These are phyloP conservation scores for Cladosporium sp. DNA, from an alignment of 2,329 filamentous ascomycete genomes.

Conservation along the genomic window DNA sequence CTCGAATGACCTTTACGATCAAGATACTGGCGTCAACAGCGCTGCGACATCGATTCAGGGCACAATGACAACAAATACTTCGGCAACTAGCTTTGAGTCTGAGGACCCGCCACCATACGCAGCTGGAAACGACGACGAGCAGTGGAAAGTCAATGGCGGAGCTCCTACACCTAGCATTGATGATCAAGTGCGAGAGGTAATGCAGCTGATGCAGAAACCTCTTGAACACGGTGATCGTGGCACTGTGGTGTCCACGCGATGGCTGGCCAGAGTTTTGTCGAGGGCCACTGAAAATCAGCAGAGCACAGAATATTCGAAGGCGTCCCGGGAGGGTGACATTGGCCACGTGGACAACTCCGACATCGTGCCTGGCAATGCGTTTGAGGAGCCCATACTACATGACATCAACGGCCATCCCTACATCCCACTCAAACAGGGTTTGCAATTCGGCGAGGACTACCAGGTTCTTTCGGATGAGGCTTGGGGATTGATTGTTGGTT, in stretches of 20 bases:
- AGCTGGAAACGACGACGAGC: slow-evolving; percentile 17
- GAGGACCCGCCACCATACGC: slow-evolving; percentile 18
- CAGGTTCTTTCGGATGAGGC: slow-evolving; percentile 73
- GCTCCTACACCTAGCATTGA: slow-evolving; percentile 36
- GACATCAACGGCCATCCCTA: slow-evolving; percentile 43
- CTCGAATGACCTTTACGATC: slow-evolving; percentile 9
- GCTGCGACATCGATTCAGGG: slow-evolving; percentile 8
- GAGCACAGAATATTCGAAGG: slow-evolving; percentile 54
- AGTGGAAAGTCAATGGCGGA: not conserved
- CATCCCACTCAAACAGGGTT: slow-evolving; percentile 67
- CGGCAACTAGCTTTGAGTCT: slow-evolving; percentile 20
- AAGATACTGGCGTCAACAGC: slow-evolving; percentile 12
- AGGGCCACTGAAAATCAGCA: slow-evolving; percentile 57
- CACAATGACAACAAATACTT: slow-evolving; percentile 17
- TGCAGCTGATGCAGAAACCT: slow-evolving; percentile 53
- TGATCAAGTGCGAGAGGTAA: slow-evolving; percentile 71
- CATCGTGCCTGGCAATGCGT: slow-evolving; percentile 52
- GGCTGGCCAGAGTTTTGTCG: slow-evolving; percentile 71
- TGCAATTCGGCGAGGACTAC: slow-evolving; percentile 63
- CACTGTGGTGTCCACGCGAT: slow-evolving; percentile 73
- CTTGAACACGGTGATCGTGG: slow-evolving; percentile 69
- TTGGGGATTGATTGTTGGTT: slow-evolving; percentile 74
- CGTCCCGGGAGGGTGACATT: slow-evolving; percentile 59
- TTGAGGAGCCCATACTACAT: slow-evolving; percentile 21
- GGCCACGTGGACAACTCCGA: slow-evolving; percentile 86